These are phyloP conservation scores for Wickerhamomyces bisporus DNA, from an alignment of 805 yeast genomes.

Conservation along the genomic window DNA sequence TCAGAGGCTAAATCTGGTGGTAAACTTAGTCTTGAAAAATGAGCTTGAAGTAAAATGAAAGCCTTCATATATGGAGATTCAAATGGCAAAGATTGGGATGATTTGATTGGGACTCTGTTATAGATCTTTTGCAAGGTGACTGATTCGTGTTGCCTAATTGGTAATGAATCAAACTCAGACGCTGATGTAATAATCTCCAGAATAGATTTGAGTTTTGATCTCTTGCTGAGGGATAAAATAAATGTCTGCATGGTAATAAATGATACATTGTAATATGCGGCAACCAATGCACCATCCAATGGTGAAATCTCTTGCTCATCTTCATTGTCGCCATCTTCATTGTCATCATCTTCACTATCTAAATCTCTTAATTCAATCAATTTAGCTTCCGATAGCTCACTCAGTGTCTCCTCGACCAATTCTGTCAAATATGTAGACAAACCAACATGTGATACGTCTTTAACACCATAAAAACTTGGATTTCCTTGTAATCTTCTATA, in stretches of 20 bases:
- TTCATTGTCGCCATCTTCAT: constrained; percentile 20
- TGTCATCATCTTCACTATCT: constrained; percentile 34
- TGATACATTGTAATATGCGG: constrained; percentile 66
- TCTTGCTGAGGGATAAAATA: constrained; percentile 41
- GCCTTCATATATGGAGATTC: constrained; percentile 62
- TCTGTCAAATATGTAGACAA: constrained; percentile 82
- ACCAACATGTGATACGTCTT: constrained; percentile 57
- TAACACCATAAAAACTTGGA: constrained; percentile 85
- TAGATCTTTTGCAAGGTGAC: constrained; percentile 43
- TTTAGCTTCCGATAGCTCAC: constrained; percentile 55
- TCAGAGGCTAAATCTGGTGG: constrained; percentile 61
- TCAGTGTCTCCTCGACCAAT: constrained; percentile 63
- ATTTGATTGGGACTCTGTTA: constrained; percentile 58
- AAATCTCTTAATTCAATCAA: constrained; percentile 51
- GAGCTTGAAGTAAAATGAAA: constrained; percentile 73
- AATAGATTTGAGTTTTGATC: constrained; percentile 54
- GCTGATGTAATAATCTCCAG: constrained; percentile 64
- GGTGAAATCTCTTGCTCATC: constrained; percentile 42
- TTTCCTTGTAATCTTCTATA: constrained; percentile 76
- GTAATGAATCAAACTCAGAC: constrained; percentile 64
- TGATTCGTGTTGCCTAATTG: constrained; percentile 60
- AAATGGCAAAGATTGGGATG: constrained; percentile 25
- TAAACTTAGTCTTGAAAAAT: constrained; percentile 60
- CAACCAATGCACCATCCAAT: constrained; percentile 65
- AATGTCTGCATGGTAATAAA: constrained; percentile 65